Conservation (phyloP, 1,139 yeast species). For the Wickerhamomyces sp. region DNA sequence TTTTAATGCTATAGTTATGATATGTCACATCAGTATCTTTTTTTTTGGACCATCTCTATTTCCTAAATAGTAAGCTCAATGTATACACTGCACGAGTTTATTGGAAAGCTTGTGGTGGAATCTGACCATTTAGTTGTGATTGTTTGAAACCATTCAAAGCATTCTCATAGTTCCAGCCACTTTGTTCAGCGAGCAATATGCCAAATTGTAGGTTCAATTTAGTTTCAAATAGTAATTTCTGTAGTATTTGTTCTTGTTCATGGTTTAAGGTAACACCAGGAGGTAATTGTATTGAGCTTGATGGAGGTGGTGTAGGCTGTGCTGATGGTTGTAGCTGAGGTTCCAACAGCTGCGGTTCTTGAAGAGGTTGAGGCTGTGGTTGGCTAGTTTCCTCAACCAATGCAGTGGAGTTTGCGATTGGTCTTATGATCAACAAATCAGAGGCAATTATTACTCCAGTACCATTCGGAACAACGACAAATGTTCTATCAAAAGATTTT, state of each 20-base stretch:
- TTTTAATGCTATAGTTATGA: no score
- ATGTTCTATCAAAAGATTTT: constrained; percentile 84
- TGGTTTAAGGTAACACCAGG: constrained; percentile 24
- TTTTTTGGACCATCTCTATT: no score
- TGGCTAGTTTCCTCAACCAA: constrained; percentile 15
- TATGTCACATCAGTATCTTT: no score
- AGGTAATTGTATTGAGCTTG: constrained; percentile 22
- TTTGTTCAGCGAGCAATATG: constrained; percentile 81
- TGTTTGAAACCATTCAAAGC: constrained; percentile 71
- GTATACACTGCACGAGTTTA: background rate
- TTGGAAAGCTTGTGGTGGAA: constrained; percentile 57
- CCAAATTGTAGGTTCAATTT: constrained; percentile 75
- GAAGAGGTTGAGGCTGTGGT: constrained; percentile 8
- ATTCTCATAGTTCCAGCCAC: constrained; percentile 73
- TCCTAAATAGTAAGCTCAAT: no score
- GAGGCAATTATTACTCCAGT: constrained; percentile 78
- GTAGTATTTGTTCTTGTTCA: constrained; percentile 61
- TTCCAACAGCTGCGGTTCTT: constrained; percentile 14
- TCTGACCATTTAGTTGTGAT: constrained; percentile 42
- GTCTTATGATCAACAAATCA: constrained; percentile 69
- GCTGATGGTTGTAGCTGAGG: constrained; percentile 20
- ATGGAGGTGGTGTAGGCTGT: constrained; percentile 18
- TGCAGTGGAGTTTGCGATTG: constrained; percentile 63
- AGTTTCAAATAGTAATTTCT: constrained; percentile 67
- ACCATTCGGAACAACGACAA: constrained; percentile 73